These are phyloP conservation scores for Cadophora sp. DNA, from an alignment of 2,329 filamentous ascomycete genomes.

Conservation along the genomic window DNA sequence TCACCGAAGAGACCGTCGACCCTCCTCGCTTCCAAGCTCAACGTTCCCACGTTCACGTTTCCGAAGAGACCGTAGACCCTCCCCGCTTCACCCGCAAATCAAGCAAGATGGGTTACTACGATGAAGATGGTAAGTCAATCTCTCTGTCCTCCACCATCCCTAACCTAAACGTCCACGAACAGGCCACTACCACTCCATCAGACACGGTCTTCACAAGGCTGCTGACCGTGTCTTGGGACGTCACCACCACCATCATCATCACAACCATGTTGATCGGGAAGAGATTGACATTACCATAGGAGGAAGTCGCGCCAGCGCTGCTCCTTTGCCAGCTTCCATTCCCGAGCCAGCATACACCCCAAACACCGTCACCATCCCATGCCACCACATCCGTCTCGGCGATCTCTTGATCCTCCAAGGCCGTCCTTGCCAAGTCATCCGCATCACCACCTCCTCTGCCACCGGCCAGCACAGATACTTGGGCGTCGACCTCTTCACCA, in stretches of 20 bases:
- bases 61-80: constrained; percentile 45
- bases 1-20: constrained; percentile 45
- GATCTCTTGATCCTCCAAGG: constrained; percentile 99
- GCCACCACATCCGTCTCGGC: constrained; percentile 99
- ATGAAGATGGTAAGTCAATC: constrained; percentile 62
- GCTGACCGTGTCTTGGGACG: constrained; percentile 67
- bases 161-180: constrained; percentile 37
- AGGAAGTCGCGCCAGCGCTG: constrained; percentile 25
- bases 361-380: constrained; percentile 97
- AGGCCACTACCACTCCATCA: constrained; percentile 77
- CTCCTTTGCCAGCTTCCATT: constrained; percentile 24
- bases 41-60: constrained; percentile 28
- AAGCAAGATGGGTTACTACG: constrained; percentile 79
- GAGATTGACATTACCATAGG: constrained; percentile 42
- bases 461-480: constrained; percentile 99
- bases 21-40: constrained; percentile 41
- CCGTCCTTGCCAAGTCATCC: constrained; percentile 99
- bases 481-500: constrained; percentile 99
- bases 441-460: constrained; percentile 96
- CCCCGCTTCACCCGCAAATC: constrained; percentile 37
- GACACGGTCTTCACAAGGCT: constrained; percentile 71
- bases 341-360: constrained; percentile 48
- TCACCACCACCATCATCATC: constrained; percentile 60
- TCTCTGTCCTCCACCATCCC: constrained; percentile 28
- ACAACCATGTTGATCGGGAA: constrained; percentile 46